A percentile compares a stretch with the other conserved stretches of the same genome.
Evolutionary conservation across 2,329 filamentous ascomycete genomes (phyloP).

Genomic region (Beauveria brongniartii): DNA sequence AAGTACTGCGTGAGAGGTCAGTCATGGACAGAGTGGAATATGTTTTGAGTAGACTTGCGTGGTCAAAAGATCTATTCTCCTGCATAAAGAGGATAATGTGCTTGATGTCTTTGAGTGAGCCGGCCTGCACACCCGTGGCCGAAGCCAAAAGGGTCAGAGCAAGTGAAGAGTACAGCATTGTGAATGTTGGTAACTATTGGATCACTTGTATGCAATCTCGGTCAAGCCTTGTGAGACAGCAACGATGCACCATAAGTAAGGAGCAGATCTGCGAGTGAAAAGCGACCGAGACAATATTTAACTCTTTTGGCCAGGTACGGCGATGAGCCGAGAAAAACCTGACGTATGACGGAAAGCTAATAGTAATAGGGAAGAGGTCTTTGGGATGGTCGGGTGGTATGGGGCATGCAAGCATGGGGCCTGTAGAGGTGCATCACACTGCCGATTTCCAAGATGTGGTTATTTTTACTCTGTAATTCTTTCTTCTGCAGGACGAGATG

Average conservation of each 20-base stretch:
- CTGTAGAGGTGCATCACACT: background rate
- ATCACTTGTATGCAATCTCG: background rate
- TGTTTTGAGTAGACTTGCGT: conserved; percentile 17
- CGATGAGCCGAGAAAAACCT: conserved; percentile 1
- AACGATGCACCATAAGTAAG: background rate
- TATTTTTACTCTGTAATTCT: background rate
- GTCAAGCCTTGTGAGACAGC: background rate
- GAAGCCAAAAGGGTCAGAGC: conserved; percentile 14
- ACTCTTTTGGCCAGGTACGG: background rate
- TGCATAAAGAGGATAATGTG: conserved; percentile 54
- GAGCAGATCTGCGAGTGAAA: background rate
- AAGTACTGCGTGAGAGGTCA: conserved; percentile 34
- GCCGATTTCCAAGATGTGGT: background rate
- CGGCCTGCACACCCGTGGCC: conserved; percentile 19
- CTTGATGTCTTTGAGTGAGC: conserved; percentile 41
- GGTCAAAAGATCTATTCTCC: conserved; percentile 28
- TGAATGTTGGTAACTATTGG: background rate
- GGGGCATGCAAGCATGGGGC: background rate
- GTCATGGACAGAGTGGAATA: background rate
- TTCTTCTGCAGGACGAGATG: background rate
- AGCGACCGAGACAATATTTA: conserved; percentile 5
- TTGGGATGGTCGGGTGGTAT: background rate
- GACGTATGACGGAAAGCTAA: conserved; percentile 6
- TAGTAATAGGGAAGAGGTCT: background rate
- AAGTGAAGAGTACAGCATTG: conserved; percentile 9